Percentiles rank a stretch among this genome's conserved stretches.
Conservation (phyloP, 139 green algal species). For the Bryopsis sp. region DNA sequence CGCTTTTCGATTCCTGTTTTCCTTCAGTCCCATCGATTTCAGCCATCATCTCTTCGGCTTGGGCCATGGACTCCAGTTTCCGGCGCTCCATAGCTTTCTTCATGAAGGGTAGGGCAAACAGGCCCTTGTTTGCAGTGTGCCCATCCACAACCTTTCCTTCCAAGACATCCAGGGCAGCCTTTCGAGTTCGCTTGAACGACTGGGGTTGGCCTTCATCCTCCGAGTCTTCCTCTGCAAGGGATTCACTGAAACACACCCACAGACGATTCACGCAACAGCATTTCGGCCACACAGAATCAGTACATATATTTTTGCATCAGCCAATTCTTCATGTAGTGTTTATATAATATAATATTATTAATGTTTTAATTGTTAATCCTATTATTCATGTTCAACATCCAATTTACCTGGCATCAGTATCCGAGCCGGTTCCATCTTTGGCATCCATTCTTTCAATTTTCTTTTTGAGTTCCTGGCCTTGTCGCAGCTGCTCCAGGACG, state of each 20-base stretch:
- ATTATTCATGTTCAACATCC: not conserved
- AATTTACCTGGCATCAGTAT: not conserved
- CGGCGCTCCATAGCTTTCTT: conserved; percentile 6
- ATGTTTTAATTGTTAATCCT: no score
- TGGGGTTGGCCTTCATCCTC: not conserved
- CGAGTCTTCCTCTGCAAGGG: no score
- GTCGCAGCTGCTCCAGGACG: not conserved
- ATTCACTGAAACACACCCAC: no score
- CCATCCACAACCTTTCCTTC: not conserved
- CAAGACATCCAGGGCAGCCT: not conserved
- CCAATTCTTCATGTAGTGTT: no score
- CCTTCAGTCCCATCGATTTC: not conserved
- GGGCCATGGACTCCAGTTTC: not conserved
- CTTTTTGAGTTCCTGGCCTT: conserved; percentile 13
- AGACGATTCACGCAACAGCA: no score
- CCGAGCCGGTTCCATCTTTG: not conserved
- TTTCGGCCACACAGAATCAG: no score
- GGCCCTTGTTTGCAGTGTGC: not conserved
- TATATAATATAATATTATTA: no score
- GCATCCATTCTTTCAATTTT: not conserved
- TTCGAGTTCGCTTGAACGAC: not conserved
- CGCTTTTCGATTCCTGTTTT: not conserved
- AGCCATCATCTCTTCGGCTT: not conserved
- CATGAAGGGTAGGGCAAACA: not conserved
- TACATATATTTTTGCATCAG: no score